Evolutionary conservation across 345 rosid species (phyloP).

Genomic region (Citrus inodora): DNA sequence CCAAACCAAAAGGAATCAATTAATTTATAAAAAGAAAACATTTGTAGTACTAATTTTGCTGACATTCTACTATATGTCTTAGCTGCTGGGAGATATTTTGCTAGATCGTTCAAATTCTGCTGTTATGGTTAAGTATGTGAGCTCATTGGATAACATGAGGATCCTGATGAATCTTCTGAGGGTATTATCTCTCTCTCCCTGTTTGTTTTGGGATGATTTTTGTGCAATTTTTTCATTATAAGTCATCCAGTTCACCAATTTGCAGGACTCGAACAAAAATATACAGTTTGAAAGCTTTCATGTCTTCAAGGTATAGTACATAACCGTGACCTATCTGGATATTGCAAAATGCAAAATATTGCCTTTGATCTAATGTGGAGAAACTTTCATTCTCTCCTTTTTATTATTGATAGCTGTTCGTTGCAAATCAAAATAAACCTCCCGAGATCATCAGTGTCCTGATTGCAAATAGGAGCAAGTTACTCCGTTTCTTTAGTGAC

Average conservation of each 20-base stretch:
- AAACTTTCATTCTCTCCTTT: not conserved
- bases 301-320: conserved; percentile 45
- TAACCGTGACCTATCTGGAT: not conserved
- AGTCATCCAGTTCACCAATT: not conserved
- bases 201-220: not conserved
- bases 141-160: conserved; percentile 63
- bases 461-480: conserved; percentile 45
- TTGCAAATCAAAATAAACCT: conserved; percentile 55
- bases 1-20: not conserved
- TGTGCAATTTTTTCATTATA: not conserved
- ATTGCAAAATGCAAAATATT: not conserved
- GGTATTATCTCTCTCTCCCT: conserved; percentile 21
- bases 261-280: conserved; percentile 51
- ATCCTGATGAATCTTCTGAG: conserved; percentile 78
- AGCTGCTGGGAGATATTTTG: conserved; percentile 54
- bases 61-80: not conserved
- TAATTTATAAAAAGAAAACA: not conserved
- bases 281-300: conserved; percentile 54
- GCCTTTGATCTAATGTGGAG: not conserved
- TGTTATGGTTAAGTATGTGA: conserved; percentile 63
- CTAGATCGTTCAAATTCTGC: conserved; percentile 62
- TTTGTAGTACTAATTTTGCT: not conserved
- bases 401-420: conserved; percentile 34
- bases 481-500: conserved; percentile 44
- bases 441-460: conserved; percentile 37